Conservation (phyloP, 2,329 filamentous ascomycete species). For the Talaromyces sp. region DNA sequence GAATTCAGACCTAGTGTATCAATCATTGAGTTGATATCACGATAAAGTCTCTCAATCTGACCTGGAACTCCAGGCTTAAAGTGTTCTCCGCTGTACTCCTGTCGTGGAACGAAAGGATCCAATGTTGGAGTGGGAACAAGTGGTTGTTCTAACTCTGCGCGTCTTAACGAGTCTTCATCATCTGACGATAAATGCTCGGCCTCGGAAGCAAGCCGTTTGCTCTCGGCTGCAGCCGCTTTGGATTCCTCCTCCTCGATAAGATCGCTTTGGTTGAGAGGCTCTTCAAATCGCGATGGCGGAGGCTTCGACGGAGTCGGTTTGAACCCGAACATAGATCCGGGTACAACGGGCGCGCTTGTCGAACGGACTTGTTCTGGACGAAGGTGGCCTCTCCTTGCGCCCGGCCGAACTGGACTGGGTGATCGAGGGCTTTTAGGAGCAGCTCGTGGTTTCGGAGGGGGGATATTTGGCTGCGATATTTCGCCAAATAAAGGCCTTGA, state of each 20-base stretch:
- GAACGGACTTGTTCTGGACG: constrained; percentile 35
- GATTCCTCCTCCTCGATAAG: constrained; percentile 27
- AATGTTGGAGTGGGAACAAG: constrained; percentile 42
- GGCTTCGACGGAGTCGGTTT: constrained; percentile 6
- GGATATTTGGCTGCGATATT: constrained; percentile 38
- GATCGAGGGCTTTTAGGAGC: constrained; percentile 40
- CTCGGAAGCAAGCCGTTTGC: constrained; percentile 33
- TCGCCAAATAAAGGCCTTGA: constrained; percentile 44
- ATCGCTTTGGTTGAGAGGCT: constrained; percentile 22
- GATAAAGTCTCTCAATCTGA: constrained; percentile 49
- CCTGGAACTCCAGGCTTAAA: constrained; percentile 48
- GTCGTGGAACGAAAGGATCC: constrained; percentile 49
- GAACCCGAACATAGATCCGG: constrained; percentile 34
- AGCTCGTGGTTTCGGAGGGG: constrained; percentile 32
- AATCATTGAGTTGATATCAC: constrained; percentile 72
- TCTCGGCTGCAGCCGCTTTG: constrained; percentile 30
- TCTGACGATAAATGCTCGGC: constrained; percentile 42
- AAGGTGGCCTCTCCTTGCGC: constrained; percentile 27
- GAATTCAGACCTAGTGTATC: constrained; percentile 87
- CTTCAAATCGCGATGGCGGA: constrained; percentile 14
- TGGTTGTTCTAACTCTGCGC: constrained; percentile 43
- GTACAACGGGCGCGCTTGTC: constrained; percentile 35
- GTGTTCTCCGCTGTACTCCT: constrained; percentile 44
- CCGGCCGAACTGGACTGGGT: constrained; percentile 44
- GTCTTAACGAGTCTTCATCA: constrained; percentile 48